A percentile compares a stretch with the other conserved stretches of the same genome.
Conservation (phyloP, 163 green algal genomes). For the Scenedesmus sp. region DNA sequence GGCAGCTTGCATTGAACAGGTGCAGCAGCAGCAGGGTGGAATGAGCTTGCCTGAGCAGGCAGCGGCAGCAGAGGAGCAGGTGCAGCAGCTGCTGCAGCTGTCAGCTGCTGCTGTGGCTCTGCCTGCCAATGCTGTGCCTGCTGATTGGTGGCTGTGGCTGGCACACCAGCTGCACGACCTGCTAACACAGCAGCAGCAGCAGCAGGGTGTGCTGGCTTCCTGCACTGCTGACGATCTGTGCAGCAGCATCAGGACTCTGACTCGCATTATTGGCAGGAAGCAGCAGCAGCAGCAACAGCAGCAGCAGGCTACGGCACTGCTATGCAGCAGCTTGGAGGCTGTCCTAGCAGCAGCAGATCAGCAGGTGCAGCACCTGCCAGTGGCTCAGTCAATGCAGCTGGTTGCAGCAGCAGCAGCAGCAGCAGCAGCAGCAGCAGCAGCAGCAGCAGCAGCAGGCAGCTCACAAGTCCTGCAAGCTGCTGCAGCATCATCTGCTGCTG, state of each 20-base stretch:
- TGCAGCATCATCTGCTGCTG: neutral
- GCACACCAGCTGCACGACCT: neutral
- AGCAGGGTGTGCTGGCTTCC: neutral
- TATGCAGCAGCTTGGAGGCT: neutral
- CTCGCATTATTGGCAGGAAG: neutral
- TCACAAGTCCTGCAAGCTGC: neutral
- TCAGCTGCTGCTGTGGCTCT: neutral
- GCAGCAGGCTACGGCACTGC: neutral
- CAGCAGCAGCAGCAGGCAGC: neutral
- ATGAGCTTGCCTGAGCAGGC: neutral
- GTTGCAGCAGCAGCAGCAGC: constrained; percentile 18
- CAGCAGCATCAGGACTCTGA: neutral
- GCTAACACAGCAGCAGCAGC: constrained; percentile 14
- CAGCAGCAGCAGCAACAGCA: neutral
- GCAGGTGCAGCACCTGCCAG: neutral
- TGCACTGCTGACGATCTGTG: neutral
- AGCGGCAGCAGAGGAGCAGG: neutral
- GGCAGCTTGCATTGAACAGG: neutral
- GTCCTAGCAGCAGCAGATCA: neutral
- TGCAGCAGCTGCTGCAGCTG: neutral
- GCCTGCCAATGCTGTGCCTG: neutral
- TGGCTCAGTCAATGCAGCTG: constrained; percentile 6
- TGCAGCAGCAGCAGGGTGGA: constrained; percentile 9
- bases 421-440: neutral
- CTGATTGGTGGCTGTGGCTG: neutral